Percentiles rank a stretch among this genome's conserved stretches.
phyloP scores from a whole-genome alignment of 192 early-diverging fungal species.

The Coemansia sp. region DNA sequence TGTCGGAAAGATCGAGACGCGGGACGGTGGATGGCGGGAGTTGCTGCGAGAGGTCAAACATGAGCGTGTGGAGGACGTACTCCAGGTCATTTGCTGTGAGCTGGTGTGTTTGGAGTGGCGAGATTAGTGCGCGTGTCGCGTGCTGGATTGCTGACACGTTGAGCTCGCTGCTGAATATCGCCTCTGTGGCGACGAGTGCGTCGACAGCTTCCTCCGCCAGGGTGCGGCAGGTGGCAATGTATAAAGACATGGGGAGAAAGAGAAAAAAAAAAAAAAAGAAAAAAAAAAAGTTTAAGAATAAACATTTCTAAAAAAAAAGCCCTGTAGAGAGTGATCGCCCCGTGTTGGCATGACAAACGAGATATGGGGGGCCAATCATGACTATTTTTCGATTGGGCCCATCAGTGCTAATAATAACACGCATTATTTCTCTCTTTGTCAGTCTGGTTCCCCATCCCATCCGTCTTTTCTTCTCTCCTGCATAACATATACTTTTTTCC shows the following conservation, averaged over 20 bases:
- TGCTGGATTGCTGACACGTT: background rate
- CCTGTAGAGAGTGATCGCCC: background rate
- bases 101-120: background rate
- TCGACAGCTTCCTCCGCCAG: constrained; percentile 6
- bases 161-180: constrained; percentile 1
- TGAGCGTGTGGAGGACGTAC: constrained; percentile 23
- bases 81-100: constrained; percentile 14
- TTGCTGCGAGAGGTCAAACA: constrained; percentile 23
- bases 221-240: background rate
- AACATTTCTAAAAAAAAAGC: no score
- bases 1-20: background rate
- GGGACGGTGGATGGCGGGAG: constrained; percentile 7
- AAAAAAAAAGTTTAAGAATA: no score
- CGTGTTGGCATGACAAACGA: background rate
- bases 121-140: background rate
- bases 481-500: background rate
- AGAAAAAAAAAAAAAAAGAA: background rate
- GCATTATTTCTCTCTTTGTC: background rate
- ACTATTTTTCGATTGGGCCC: background rate
- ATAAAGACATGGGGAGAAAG: background rate
- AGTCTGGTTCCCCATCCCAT: background rate
- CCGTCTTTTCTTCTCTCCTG: no score
- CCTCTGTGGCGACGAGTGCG: background rate
- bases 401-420: background rate
- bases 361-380: background rate